Evolutionary conservation across 2,329 filamentous ascomycete genomes (phyloP).

Genomic region (Curvularia lunata): DNA sequence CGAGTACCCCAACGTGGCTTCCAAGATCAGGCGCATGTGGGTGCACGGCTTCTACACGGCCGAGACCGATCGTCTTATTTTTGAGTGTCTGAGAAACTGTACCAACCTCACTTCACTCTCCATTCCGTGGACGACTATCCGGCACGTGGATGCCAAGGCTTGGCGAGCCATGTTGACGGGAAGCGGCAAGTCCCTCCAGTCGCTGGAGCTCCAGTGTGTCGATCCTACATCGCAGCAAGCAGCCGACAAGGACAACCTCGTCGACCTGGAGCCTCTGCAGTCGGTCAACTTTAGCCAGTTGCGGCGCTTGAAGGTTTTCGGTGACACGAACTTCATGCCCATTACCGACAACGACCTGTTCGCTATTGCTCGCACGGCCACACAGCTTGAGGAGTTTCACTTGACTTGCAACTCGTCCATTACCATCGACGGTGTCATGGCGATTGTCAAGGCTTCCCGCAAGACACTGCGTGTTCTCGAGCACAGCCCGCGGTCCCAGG

Average conservation of each 20-base stretch:
- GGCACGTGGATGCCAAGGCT: slow-evolving; percentile 56
- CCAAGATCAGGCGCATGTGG: slow-evolving; percentile 60
- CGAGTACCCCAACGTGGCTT: slow-evolving; percentile 54
- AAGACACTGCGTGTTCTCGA: slow-evolving; percentile 58
- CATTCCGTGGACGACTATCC: slow-evolving; percentile 60
- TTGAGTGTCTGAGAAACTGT: slow-evolving; percentile 57
- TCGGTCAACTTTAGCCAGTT: slow-evolving; percentile 59
- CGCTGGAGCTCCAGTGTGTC: slow-evolving; percentile 59
- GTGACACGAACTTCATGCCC: slow-evolving; percentile 60
- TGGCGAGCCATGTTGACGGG: slow-evolving; percentile 58
- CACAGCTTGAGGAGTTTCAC: slow-evolving; percentile 59
- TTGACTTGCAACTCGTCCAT: slow-evolving; percentile 61
- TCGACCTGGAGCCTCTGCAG: slow-evolving; percentile 54
- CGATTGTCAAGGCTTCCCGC: slow-evolving; percentile 58
- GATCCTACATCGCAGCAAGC: slow-evolving; percentile 57
- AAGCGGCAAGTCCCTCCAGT: slow-evolving; percentile 54
- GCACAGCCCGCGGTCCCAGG: slow-evolving; percentile 60
- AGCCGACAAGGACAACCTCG: slow-evolving; percentile 46
- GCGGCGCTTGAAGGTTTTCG: slow-evolving; percentile 61
- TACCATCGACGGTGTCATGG: slow-evolving; percentile 60
- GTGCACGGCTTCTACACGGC: slow-evolving; percentile 62
- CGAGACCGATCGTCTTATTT: slow-evolving; percentile 58
- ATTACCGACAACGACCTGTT: slow-evolving; percentile 58
- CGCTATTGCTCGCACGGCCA: slow-evolving; percentile 59
- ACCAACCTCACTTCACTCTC: slow-evolving; percentile 56